Evolutionary conservation across 331 rosid genomes (phyloP).

Genomic region (Cucumis variabilis): DNA sequence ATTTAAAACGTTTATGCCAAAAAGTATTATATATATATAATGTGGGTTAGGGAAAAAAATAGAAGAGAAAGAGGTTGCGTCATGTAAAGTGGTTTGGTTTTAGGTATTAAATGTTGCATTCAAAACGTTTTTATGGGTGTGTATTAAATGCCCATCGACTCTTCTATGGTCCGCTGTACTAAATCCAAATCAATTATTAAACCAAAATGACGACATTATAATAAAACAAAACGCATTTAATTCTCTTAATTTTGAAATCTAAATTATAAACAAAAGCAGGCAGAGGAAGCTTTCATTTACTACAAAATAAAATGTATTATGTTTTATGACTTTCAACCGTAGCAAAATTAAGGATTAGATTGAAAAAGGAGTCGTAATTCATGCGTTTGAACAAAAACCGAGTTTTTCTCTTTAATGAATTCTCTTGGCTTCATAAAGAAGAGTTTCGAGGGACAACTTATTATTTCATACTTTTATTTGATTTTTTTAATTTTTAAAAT

Average conservation of each 20-base stretch:
- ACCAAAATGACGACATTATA: neutral
- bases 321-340: too few relatives aligned
- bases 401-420: too few relatives aligned
- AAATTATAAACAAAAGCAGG: neutral
- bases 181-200: neutral
- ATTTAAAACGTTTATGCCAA: neutral
- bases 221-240: conserved; percentile 13
- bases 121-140: conserved; percentile 25
- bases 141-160: conserved; percentile 24
- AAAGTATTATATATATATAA: neutral
- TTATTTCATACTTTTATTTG: too few relatives aligned
- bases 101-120: conserved; percentile 27
- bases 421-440: too few relatives aligned
- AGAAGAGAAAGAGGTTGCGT: neutral
- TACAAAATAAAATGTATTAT: too few relatives aligned
- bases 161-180: conserved; percentile 6
- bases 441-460: too few relatives aligned
- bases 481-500: too few relatives aligned
- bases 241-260: neutral
- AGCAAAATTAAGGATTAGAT: too few relatives aligned
- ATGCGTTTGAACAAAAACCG: too few relatives aligned
- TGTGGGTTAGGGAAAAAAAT: neutral
- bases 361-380: too few relatives aligned
- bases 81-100: conserved; percentile 23
- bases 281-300: neutral